phyloP scores from a whole-genome alignment of 2,329 filamentous ascomycete genomes.

The Hypoxylon sp. region DNA sequence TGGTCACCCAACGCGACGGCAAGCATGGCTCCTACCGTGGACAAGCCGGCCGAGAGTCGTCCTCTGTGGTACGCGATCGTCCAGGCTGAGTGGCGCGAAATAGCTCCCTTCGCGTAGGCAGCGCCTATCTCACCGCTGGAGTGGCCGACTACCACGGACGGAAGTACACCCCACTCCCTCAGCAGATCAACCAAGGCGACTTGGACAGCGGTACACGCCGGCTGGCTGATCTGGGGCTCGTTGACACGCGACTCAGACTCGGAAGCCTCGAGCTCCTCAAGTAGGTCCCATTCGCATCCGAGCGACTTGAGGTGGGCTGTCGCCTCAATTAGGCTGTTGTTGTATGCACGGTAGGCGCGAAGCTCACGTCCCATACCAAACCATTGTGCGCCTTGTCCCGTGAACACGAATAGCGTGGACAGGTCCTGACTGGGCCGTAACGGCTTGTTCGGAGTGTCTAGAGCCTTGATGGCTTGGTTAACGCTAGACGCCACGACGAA shows the following conservation, averaged over 20 bases:
- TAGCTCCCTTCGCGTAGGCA: constrained; percentile 51
- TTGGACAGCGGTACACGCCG: constrained; percentile 42
- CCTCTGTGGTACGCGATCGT: constrained; percentile 44
- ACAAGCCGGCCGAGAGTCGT: constrained; percentile 39
- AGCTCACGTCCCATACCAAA: constrained; percentile 46
- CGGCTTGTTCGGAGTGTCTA: constrained; percentile 38
- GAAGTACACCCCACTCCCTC: constrained; percentile 44
- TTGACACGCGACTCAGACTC: constrained; percentile 39
- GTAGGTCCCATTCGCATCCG: constrained; percentile 41
- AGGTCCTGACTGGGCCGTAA: constrained; percentile 35
- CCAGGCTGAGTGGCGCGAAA: constrained; percentile 46
- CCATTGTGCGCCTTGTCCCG: constrained; percentile 45
- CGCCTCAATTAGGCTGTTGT: constrained; percentile 40
- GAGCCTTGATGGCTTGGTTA: constrained; percentile 32
- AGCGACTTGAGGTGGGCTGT: constrained; percentile 37
- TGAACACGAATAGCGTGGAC: constrained; percentile 41
- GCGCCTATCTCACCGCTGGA: constrained; percentile 53
- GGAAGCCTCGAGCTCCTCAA: constrained; percentile 39
- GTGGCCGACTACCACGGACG: constrained; percentile 49
- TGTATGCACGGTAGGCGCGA: constrained; percentile 39
- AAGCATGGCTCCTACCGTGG: constrained; percentile 41
- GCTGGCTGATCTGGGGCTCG: constrained; percentile 43
- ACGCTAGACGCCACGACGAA: constrained; percentile 40
- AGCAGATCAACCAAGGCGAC: constrained; percentile 41
- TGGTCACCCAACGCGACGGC: constrained; percentile 41